A percentile compares a stretch with the other conserved stretches of the same genome.
These are phyloP conservation scores for Rhodosporidiobolus sp. DNA, from an alignment of 768 basidiomycete species.

Conservation along the genomic window DNA sequence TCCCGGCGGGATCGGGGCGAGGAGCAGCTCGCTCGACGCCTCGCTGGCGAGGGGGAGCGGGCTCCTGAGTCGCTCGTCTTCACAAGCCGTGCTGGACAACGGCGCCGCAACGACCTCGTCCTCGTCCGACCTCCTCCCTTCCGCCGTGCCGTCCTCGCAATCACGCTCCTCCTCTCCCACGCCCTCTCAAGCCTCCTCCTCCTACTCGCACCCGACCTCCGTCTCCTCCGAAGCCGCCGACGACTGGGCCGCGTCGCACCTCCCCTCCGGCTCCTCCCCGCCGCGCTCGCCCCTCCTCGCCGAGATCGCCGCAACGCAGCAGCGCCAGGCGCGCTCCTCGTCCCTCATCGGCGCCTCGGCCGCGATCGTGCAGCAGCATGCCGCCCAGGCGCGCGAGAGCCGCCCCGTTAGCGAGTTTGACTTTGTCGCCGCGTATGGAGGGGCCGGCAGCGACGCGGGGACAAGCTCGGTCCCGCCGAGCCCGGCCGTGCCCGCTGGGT, in stretches of 20 bases:
- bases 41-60: too few species aligned
- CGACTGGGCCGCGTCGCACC: constrained; percentile 6
- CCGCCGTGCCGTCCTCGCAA: too few species aligned
- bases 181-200: not conserved
- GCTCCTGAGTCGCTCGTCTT: too few species aligned
- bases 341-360: not conserved
- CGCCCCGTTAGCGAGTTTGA: constrained; percentile 34
- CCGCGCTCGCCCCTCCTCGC: constrained; percentile 5
- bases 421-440: constrained; percentile 24
- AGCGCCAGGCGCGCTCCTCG: not conserved
- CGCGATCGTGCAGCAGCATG: not conserved
- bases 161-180: not conserved
- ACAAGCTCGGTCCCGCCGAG: not conserved
- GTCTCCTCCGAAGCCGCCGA: not conserved
- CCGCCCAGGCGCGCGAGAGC: not conserved
- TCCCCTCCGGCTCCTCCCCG: not conserved
- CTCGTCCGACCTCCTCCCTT: not conserved
- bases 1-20: too few species aligned
- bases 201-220: not conserved
- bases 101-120: not conserved
- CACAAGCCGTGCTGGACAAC: too few species aligned
- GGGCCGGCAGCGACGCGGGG: constrained; percentile 1
- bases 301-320: not conserved
- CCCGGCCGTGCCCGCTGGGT: constrained; percentile 1
- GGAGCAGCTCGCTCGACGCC: constrained; percentile 6